phyloP scores from a whole-genome alignment of 1,139 yeast species.

The Taphrina flavorubra region DNA sequence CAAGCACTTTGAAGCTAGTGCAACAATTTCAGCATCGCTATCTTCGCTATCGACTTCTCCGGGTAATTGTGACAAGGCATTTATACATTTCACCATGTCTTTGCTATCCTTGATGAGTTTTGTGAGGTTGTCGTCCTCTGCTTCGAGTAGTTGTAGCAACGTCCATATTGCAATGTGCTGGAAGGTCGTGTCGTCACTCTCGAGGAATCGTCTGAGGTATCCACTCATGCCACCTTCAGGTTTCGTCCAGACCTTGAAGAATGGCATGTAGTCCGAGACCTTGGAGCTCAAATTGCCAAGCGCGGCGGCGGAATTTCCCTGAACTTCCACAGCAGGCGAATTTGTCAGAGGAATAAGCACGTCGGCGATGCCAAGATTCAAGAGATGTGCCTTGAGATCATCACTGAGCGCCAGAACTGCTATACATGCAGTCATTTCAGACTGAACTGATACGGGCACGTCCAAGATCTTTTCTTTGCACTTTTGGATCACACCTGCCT shows the following conservation, averaged over 20 bases:
- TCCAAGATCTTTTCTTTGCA: constrained; percentile 84
- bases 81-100: constrained; percentile 51
- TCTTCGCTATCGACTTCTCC: constrained; percentile 36
- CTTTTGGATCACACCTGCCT: constrained; percentile 94
- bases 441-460: constrained; percentile 80
- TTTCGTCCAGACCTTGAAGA: constrained; percentile 75
- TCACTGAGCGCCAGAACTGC: constrained; percentile 97
- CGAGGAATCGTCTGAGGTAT: constrained; percentile 78
- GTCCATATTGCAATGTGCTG: constrained; percentile 99
- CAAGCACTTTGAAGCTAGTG: constrained; percentile 31
- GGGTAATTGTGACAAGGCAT: constrained; percentile 49
- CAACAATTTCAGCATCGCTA: constrained; percentile 39
- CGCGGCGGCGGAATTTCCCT: constrained; percentile 99
- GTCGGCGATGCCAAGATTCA: constrained; percentile 82
- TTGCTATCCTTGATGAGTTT: constrained; percentile 51
- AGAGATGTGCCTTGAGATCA: constrained; percentile 83
- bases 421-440: constrained; percentile 95
- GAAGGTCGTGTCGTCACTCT: constrained; percentile 89
- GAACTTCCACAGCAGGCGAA: constrained; percentile 88
- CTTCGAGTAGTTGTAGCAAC: constrained; percentile 85
- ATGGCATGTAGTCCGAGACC: constrained; percentile 78
- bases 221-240: constrained; percentile 88
- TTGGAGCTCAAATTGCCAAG: constrained; percentile 93
- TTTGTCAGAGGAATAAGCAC: constrained; percentile 90
- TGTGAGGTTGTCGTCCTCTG: constrained; percentile 72